Base-by-base conservation (phyloP, 2,329 filamentous ascomycete species). In the Lasiodiplodia sp. region DNA sequence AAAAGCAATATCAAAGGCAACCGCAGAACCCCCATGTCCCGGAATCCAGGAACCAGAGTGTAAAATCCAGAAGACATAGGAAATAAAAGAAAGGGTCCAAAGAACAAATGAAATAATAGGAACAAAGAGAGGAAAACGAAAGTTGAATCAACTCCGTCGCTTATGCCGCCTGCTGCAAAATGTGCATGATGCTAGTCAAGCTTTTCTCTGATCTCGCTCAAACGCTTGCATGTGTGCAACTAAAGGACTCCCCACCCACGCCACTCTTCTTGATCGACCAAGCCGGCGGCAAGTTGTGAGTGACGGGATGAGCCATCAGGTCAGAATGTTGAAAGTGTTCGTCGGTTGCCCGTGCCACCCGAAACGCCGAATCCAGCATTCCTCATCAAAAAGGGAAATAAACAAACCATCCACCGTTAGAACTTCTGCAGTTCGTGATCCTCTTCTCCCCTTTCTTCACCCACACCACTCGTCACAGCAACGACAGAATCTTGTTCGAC, bases 401-500 rank as follows among this genome's bases (percentile, higher is more conserved):
- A 64, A 64, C 44, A 64, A 11, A 37, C 55, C n/a, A n/a, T 23
- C 28, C 14, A 49, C 44, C 25, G 6, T n/a, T 21, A 8, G 21
- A 18, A 18, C 37, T 25, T 25, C 44, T 25, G 4, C 8, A 12
- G 6, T 21, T 49, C 40, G 16, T 14, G 8, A 16, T 37, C 40
- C 5, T 21, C 23, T 12, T 38, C 31, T 18, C 31, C 18, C 31
- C 4, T 6, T 21, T 3, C 18, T n/a, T 51, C 8, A 23, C n/a
- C 18, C 44, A 47, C 44, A 47, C n/a, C 18, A 47, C 44, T 34
- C 51, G 25, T 10, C 78, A 78, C 63, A 80, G 63, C 4, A 65
- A 69, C 56, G 68, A 70, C 64, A 85, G 70, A 21, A 84, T 60
- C 51, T 75, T 75, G 51, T 75, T 76, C 34, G 82, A 76, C 71